phyloP scores from a whole-genome alignment of 441 rosid genomes.

The Daphne laureola region DNA sequence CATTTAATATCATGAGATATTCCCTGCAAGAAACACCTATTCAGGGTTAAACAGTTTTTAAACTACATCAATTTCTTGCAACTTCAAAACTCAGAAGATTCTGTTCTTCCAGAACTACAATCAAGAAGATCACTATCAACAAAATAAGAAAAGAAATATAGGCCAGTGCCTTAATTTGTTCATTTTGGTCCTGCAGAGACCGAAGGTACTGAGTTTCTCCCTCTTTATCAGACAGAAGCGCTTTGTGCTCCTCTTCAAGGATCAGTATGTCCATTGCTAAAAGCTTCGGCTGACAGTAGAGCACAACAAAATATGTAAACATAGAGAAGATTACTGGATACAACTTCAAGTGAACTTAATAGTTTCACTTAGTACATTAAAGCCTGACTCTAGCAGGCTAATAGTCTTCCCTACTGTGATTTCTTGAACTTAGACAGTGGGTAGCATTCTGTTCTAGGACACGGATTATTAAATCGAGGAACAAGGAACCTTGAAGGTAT shows the following conservation, averaged over 20 bases:
- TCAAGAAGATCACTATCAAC: too few species aligned
- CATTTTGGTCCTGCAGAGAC: slow-evolving; percentile 41
- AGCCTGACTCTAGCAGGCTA: too few species aligned
- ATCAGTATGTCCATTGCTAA: slow-evolving; percentile 36
- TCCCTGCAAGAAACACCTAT: slow-evolving; percentile 25
- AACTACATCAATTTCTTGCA: too few species aligned
- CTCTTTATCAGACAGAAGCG: slow-evolving; percentile 47
- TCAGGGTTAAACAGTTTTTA: too few species aligned
- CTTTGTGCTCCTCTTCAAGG: slow-evolving; percentile 47
- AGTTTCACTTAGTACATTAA: too few species aligned
- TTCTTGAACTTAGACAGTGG: too few species aligned
- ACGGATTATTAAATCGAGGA: neutral
- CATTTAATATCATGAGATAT: slow-evolving; percentile 37
- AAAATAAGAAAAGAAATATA: slow-evolving; percentile 8
- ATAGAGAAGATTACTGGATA: too few species aligned
- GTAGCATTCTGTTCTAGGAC: neutral
- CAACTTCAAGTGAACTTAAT: too few species aligned
- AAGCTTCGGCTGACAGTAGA: slow-evolving; percentile 43
- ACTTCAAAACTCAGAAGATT: too few species aligned
- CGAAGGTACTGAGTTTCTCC: slow-evolving; percentile 43
- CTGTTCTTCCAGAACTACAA: too few species aligned
- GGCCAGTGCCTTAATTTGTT: slow-evolving; percentile 39
- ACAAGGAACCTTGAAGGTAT: slow-evolving; percentile 42
- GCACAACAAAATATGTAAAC: too few species aligned
- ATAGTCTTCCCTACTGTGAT: too few species aligned